Evolutionary conservation across 2,329 filamentous ascomycete species (phyloP).

Genomic region (Pestalotiopsis sp.): DNA sequence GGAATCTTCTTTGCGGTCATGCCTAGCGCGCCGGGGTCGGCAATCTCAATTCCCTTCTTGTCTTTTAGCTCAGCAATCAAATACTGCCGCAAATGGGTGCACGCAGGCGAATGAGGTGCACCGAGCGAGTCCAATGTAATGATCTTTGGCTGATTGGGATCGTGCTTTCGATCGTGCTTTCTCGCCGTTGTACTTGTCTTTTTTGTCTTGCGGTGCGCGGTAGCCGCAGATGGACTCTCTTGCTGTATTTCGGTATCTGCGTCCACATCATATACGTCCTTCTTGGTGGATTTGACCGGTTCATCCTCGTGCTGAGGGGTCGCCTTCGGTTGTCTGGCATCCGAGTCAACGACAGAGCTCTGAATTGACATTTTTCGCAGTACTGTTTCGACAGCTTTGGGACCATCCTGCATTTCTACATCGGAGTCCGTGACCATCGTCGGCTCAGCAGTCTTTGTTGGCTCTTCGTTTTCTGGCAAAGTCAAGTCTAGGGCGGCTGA

Average conservation of each 20-base stretch:
- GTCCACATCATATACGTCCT: neutral
- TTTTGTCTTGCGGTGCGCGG: conserved; percentile 28
- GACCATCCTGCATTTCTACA: neutral
- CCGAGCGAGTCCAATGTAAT: conserved; percentile 88
- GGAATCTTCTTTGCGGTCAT: conserved; percentile 78
- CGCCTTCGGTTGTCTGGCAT: neutral
- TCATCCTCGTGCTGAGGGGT: neutral
- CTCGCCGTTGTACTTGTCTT: conserved; percentile 32
- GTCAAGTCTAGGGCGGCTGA: neutral
- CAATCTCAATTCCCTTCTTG: conserved; percentile 48
- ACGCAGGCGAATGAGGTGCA: conserved; percentile 62
- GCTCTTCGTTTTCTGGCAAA: neutral
- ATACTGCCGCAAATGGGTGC: conserved; percentile 74
- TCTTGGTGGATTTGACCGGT: neutral
- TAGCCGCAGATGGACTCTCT: neutral
- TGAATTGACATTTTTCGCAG: conserved; percentile 8
- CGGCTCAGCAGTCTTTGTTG: neutral
- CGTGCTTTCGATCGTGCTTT: conserved; percentile 34
- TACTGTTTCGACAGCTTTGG: neutral
- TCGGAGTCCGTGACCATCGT: neutral
- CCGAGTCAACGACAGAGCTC: neutral
- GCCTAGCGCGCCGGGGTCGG: conserved; percentile 35
- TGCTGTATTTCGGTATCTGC: neutral
- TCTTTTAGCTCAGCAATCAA: conserved; percentile 70
- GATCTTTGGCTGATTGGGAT: conserved; percentile 65